Base-by-base conservation (phyloP, 2,329 filamentous ascomycete genomes). In the Aspergillus versicolor region DNA sequence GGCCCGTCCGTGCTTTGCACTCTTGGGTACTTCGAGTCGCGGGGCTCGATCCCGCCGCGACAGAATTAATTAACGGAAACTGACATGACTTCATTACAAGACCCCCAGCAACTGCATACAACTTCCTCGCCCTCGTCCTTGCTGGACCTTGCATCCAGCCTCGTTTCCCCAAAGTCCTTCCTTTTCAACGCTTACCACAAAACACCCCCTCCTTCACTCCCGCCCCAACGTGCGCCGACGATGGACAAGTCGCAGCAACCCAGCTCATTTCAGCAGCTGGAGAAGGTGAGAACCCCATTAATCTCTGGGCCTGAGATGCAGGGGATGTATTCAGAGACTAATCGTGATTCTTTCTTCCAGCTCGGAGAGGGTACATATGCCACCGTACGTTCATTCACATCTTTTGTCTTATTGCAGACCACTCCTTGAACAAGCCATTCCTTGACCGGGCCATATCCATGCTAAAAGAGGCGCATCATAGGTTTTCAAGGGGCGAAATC, bases 401-500 rank as follows among this genome's bases (percentile, higher is more conserved):
- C 32, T 30, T 43, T n/a, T 9, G 41, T 24, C 17, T 40, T 22
- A 19, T 47, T 21, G 7, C 41, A 46, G 30, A 21, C 27, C 17
- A 8, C 38, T 41, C 13, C 17, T 44, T 34, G n/a, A 50, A 15
- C 30, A 13, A 38, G n/a, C 22, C 19, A 34, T 42, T 40, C 40
- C 12, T 38, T 19, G 38, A 5, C 37, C 52, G 40, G 44, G 47
- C 56, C 54, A 15, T 43, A n/a, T 42, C 12, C 8, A 47, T 46
- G 44, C 67, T 72, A 56, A 70, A 59, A 57, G 40, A 44, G 44
- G 57, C 40, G 60, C 22, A 41, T 42, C 46, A 30, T 69, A 96
- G 92, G 92, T 99, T 44, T 99, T 97, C 85, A 96, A 99, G 81
- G 94, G 94, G 60, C 90, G 93, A 64, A 99, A 99, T 76, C 86